Base-by-base conservation (phyloP, 2,329 filamentous ascomycete genomes). In the Teratosphaeria nubilosa region DNA sequence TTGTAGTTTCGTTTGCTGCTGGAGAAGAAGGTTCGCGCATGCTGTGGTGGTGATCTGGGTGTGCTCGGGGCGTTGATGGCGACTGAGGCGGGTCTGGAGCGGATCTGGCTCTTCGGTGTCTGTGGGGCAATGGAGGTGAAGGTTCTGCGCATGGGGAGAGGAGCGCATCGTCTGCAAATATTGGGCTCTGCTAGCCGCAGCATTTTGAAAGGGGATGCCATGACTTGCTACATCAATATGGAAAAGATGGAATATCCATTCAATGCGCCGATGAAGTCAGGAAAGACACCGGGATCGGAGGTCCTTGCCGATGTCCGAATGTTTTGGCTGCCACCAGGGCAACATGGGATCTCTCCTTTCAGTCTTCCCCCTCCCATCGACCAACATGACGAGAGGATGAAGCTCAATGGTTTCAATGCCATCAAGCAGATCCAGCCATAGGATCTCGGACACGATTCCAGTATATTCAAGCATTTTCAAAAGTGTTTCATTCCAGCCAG, bases 1-100 rank as follows among this genome's bases (percentile, higher is more conserved):
- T 75, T 76, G 65, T 72, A 72, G 32, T 57, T 53, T 37, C 62
- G 60, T 7, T 50, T 50, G 50, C 58, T n/a, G 51, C 59, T 64
- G 25, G 63, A 65, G 54, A 64, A 59, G 66, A 72, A 68, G 54
- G 58, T 37, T 48, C 64, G 64, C 48, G 56, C 54, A 41, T 56
- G 53, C 48, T 20, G 52, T 59, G 56, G 3, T 1, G 50, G 1
- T 4, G 6, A 5, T 53, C 31, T n/a, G n/a, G 5, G 22, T 30
- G 51, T n/a, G 31, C 25, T 30, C 22, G 25, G 51, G 9, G 16
- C 27, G 31, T 53, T 13, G 51, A 10, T 53, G 31, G 31, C 24
- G 37, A 54, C 9, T 56, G 55, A 34, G 16, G 27, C 25, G 55
- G 67, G 58, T 62, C 63, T 63, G 32, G 66, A 63, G 53, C 64